Evolutionary conservation across 1,284 basidiomycete species (phyloP), one percentile per base, ranked within the genome.

Genomic region (Boletus smithii): DNA sequence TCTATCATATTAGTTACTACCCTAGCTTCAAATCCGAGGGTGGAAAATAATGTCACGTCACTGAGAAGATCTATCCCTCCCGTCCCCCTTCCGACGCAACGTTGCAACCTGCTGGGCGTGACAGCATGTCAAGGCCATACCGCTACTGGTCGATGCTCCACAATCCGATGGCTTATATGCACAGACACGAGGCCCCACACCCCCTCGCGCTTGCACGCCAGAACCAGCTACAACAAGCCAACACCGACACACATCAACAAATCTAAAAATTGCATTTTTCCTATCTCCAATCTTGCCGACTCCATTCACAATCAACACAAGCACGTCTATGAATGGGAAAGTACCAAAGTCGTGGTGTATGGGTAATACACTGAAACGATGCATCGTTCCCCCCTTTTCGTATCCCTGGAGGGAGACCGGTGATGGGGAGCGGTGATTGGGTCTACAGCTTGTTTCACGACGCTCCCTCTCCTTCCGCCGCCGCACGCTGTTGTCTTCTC

Each of bases 401-500:
- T n/a, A n/a, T n/a, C n/a, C n/a, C n/a, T n/a, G n/a, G n/a, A n/a
- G n/a, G n/a, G n/a, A n/a, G n/a, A n/a, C n/a, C n/a, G n/a, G n/a
- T n/a, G n/a, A n/a, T n/a, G n/a, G n/a, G n/a, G n/a, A n/a, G n/a
- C 14, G 34, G 29, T 40, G 30, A 36, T 49, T 18, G 30, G 11
- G 32, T 40, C 26, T 44, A 30, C 31, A n/a, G 23, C 18, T 11
- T 13, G 30, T 26, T 20, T 61, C 44, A 66, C n/a, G 46, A 47
- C 13, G 24, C 34, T 1, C 1, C 43, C 8, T 50, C 63, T 42
- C 1, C 49, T n/a, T 65, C 67, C 16, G 48, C 48, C 22, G 65
- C 60, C 18, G 65, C 62, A 13, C 64, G 64, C 46, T 68, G 66
- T 8, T 67, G 65, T 42, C 64, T 58, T 40, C 65, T 48, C 34